phyloP scores from a whole-genome alignment of 192 early-diverging fungal species.

The Blastocladiella britannica region DNA sequence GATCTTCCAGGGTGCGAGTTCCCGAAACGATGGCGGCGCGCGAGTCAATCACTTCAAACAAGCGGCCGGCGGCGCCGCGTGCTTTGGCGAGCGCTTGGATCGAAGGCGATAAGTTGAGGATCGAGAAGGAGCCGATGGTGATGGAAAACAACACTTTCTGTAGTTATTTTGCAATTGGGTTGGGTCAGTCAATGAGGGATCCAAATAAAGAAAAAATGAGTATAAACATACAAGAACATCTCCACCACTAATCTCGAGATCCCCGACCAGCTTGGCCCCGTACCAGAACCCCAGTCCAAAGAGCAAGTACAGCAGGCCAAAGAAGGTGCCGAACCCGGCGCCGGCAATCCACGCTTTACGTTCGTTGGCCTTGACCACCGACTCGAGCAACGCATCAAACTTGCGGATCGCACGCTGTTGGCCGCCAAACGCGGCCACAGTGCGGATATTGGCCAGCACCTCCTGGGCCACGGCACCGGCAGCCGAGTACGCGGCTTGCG shows the following conservation, averaged over 20 bases:
- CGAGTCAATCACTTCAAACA: slow-evolving; percentile 66
- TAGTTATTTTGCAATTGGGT: too few species aligned
- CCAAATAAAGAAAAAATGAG: too few species aligned
- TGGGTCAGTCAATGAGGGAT: too few species aligned
- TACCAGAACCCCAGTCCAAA: slow-evolving; percentile 70
- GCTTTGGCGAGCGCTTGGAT: slow-evolving; percentile 52
- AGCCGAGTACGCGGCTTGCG: slow-evolving; percentile 52
- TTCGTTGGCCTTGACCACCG: slow-evolving; percentile 39
- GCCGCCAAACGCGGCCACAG: slow-evolving; percentile 67
- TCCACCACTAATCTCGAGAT: slow-evolving; percentile 15
- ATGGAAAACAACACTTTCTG: slow-evolving; percentile 71
- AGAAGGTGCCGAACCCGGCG: slow-evolving; percentile 48
- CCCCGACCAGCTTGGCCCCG: slow-evolving; percentile 26
- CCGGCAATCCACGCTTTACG: slow-evolving; percentile 38
- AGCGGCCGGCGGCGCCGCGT: slow-evolving; percentile 57
- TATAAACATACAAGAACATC: slow-evolving; percentile 27
- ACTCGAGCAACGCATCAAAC: slow-evolving; percentile 15
- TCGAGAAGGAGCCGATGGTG: slow-evolving; percentile 48
- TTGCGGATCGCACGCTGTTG: slow-evolving; percentile 44
- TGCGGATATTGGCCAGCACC: slow-evolving; percentile 59
- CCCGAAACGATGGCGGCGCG: slow-evolving; percentile 48
- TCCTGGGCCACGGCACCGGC: slow-evolving; percentile 76
- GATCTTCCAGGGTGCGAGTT: slow-evolving; percentile 2
- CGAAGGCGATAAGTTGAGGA: slow-evolving; percentile 49
- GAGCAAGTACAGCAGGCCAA: slow-evolving; percentile 49